Base-by-base conservation (phyloP, 768 basidiomycete species). In the Scleroderma citrinum region DNA sequence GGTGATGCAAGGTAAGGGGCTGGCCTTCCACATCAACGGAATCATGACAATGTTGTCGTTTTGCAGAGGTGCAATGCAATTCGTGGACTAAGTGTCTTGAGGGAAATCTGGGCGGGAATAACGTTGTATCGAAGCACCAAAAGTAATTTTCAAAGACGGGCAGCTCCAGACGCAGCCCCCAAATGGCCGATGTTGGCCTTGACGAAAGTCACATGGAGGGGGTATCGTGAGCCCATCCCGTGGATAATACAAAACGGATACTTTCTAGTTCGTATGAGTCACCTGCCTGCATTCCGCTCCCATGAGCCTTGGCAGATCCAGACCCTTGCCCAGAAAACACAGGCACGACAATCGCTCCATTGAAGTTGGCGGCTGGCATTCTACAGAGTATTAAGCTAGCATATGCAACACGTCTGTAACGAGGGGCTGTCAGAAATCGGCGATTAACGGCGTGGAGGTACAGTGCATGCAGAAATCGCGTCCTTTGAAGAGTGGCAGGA, bases 171-270 rank as follows among this genome's bases (percentile, higher is more conserved):
- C 12, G 86, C 85, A 1, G 84, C 83, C 59, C 87, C 87, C 3
- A 83, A 68, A 58, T 89, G 87, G 0, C 87, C 86, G 20, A 87
- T 77, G 57, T 87, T 87, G 8, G 77, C 82, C 55, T 87, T 87
- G 55, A 87, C 69, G 3, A 82, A 84, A 7, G 82, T 81, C 19
- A 88, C 64, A 56, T 85, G 76, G 17, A 89, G 76, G 13, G 76
- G 76, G 47, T 79, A 49, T 66, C 60, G 12, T 58, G 47, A 2
- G 65, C 58, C 38, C 78, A 75, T 39, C 67, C 63, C 30, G 53
- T 52, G 3, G 73, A 69, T 48, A 88, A 75, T 24, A 82, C 75
- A 14, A 62, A 68, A 31, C 83, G 73, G 49, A 88, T 76, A 42
- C 81, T 80, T 50, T 78, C 75, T 32, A 87, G 57, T 58, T 88